Evolutionary conservation across 257 asterid species (phyloP).

Genomic region (Lavandula angustifolia): DNA sequence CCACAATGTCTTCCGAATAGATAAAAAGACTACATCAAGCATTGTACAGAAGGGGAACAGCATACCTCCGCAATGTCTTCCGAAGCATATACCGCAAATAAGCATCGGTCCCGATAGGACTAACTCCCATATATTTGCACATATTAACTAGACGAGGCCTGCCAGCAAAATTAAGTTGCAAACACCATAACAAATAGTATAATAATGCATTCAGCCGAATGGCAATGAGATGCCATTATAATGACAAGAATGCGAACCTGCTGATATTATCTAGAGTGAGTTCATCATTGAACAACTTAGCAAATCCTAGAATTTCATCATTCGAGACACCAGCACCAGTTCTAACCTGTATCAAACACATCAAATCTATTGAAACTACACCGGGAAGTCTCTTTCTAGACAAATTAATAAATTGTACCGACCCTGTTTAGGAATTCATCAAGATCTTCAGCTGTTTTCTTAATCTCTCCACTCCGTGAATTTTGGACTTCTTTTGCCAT

Average conservation of each 20-base stretch:
- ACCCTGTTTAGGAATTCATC: slow-evolving; percentile 79
- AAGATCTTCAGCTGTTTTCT: slow-evolving; percentile 91
- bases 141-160: slow-evolving; percentile 89
- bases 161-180: slow-evolving; percentile 28
- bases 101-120: slow-evolving; percentile 82
- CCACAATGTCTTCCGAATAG: no score
- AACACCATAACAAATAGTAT: slow-evolving; percentile 17
- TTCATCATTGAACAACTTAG: slow-evolving; percentile 92
- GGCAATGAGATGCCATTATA: slow-evolving; percentile 21
- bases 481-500: slow-evolving; percentile 92
- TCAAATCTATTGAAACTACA: slow-evolving; percentile 16
- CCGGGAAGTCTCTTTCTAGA: slow-evolving; percentile 24
- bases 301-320: slow-evolving; percentile 86
- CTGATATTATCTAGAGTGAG: slow-evolving; percentile 90
- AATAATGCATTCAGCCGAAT: slow-evolving; percentile 4
- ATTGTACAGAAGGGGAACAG: slow-evolving; percentile 25
- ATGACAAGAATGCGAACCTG: slow-evolving; percentile 52
- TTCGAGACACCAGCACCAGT: slow-evolving; percentile 79
- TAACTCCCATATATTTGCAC: slow-evolving; percentile 98
- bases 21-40: slow-evolving; percentile 19
- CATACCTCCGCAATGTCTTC: slow-evolving; percentile 73
- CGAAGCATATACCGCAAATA: slow-evolving; percentile 85
- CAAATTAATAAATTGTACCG: slow-evolving; percentile 27
- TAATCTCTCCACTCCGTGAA: slow-evolving; percentile 72
- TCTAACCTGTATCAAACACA: slow-evolving; percentile 63